phyloP scores from a whole-genome alignment of 2,329 filamentous ascomycete genomes.

The Delphinella strobiligena region DNA sequence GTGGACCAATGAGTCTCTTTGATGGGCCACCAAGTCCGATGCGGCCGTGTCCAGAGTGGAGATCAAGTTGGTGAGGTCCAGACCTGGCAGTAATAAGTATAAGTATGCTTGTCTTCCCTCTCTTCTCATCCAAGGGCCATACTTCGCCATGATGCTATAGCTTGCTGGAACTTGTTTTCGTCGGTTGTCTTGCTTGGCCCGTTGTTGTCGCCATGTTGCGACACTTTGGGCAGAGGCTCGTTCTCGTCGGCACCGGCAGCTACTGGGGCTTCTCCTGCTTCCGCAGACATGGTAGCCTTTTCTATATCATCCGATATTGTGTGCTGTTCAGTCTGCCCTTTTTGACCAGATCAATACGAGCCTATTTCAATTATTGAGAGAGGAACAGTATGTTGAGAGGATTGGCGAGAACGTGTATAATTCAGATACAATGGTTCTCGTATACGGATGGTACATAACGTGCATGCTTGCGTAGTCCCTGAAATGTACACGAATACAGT shows the following conservation, averaged over 20 bases:
- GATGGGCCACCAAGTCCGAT: conserved; percentile 87
- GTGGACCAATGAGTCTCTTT: conserved; percentile 90
- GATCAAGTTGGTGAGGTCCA: conserved; percentile 75
- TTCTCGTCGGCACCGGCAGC: conserved; percentile 4
- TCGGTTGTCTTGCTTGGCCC: conserved; percentile 29
- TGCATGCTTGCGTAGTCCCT: too few relatives aligned
- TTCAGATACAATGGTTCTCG: too few relatives aligned
- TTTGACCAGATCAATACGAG: too few relatives aligned
- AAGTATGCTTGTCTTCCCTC: too few relatives aligned
- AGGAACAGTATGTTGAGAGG: too few relatives aligned
- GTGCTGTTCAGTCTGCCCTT: neutral
- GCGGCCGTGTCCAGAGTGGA: conserved; percentile 82
- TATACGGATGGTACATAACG: too few relatives aligned
- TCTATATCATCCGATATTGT: neutral
- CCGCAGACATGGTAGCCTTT: conserved; percentile 6
- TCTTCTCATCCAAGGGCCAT: conserved; percentile 15
- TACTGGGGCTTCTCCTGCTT: conserved; percentile 7
- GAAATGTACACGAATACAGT: neutral
- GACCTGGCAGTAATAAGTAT: conserved; percentile 42
- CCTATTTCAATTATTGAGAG: too few relatives aligned
- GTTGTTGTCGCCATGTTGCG: neutral
- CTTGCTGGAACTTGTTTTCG: conserved; percentile 91
- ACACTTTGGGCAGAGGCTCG: neutral
- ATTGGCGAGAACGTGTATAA: too few relatives aligned
- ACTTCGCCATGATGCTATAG: conserved; percentile 95